Evolutionary conservation across 495 filamentous ascomycete genomes (phyloP).

Genomic region (Lasiosphaeria hispida): DNA sequence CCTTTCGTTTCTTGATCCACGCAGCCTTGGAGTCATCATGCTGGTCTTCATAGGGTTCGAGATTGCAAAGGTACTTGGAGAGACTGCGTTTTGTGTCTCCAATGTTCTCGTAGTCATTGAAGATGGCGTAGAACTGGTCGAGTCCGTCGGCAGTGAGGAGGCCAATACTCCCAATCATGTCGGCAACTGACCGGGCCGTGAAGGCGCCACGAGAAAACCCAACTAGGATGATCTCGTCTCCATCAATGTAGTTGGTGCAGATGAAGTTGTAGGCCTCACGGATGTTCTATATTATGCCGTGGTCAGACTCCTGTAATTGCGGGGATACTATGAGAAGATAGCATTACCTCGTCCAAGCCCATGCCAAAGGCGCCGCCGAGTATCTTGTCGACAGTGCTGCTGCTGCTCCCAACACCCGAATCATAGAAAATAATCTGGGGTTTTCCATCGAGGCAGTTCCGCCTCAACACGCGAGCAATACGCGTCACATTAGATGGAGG

Average conservation of each 20-base stretch:
- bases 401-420: conserved; percentile 41
- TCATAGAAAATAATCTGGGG: conserved; percentile 46
- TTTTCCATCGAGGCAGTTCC: conserved; percentile 33
- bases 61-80: conserved; percentile 23
- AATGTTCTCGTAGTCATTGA: conserved; percentile 49
- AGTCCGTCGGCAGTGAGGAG: conserved; percentile 60
- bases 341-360: conserved; percentile 32
- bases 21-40: conserved; percentile 27
- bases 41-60: conserved; percentile 17
- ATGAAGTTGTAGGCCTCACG: conserved; percentile 65
- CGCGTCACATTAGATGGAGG: conserved; percentile 48
- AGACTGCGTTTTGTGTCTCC: conserved; percentile 16
- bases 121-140: conserved; percentile 58
- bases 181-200: conserved; percentile 61
- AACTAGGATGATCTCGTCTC: conserved; percentile 64
- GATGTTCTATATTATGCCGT: conserved; percentile 40
- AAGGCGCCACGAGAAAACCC: conserved; percentile 72
- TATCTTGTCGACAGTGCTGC: conserved; percentile 42
- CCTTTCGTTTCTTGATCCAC: conserved; percentile 29
- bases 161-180: conserved; percentile 58
- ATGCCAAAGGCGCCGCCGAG: conserved; percentile 48
- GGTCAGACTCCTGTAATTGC: too few species aligned
- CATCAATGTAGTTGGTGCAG: conserved; percentile 58
- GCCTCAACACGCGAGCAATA: conserved; percentile 36
- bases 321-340: too few species aligned